Percentiles rank a stretch among this genome's conserved stretches.
Conservation (phyloP, 148 eudicot genomes). For the Vaccinium macrocarpon region DNA sequence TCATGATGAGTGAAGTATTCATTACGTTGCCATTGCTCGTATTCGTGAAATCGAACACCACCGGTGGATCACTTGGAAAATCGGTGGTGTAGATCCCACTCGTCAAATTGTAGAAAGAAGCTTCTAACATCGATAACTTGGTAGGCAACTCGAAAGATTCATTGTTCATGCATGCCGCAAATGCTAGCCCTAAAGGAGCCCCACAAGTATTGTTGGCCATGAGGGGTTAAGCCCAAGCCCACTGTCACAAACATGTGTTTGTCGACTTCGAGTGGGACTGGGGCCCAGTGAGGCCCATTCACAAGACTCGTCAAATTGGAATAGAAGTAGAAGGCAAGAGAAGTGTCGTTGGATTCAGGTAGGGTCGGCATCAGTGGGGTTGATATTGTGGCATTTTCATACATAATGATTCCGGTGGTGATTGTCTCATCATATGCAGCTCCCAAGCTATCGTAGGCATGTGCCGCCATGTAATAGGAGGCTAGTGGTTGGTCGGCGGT, state of each 20-base stretch:
- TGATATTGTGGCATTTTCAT: constrained; percentile 14
- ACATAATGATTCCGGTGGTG: constrained; percentile 53
- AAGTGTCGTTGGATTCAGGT: constrained; percentile 60
- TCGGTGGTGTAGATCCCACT: constrained; percentile 49
- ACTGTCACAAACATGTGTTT: constrained; percentile 58
- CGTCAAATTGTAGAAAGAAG: constrained; percentile 31
- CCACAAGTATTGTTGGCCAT: constrained; percentile 48
- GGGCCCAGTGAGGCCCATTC: constrained; percentile 48
- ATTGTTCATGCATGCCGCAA: constrained; percentile 66
- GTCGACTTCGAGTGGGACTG: constrained; percentile 36
- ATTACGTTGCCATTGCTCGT: constrained; percentile 18
- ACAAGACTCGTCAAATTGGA: constrained; percentile 46
- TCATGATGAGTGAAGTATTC: constrained; percentile 30
- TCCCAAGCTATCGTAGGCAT: constrained; percentile 37
- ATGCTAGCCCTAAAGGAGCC: constrained; percentile 36
- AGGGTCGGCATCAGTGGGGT: constrained; percentile 44
- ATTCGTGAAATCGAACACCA: constrained; percentile 56
- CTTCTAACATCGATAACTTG: constrained; percentile 46
- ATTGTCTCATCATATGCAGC: constrained; percentile 42
- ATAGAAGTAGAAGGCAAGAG: constrained; percentile 47
- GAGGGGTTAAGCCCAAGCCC: constrained; percentile 47
- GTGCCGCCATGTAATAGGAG: constrained; percentile 66
- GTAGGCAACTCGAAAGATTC: constrained; percentile 45
- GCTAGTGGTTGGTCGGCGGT: constrained; percentile 39
- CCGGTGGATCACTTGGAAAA: constrained; percentile 51